These are phyloP conservation scores for Leccinum angustisporum DNA, from an alignment of 1,284 basidiomycete species.

Conservation along the genomic window DNA sequence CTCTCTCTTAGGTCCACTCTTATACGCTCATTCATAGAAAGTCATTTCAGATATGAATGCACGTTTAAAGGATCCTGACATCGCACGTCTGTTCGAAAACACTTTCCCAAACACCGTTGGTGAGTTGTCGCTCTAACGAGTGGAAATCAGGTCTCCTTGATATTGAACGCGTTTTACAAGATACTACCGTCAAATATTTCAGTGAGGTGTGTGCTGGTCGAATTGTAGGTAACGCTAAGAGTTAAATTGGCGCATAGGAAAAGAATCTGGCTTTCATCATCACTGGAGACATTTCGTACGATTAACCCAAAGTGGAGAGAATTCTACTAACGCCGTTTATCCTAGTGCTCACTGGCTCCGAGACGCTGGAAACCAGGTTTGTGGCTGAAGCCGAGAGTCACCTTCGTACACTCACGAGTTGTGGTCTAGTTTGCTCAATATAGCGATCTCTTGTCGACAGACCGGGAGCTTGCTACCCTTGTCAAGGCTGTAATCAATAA, in stretches of 20 bases:
- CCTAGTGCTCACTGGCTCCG: constrained; percentile 67
- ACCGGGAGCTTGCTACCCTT: constrained; percentile 57
- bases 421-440: constrained; percentile 63
- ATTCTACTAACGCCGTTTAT: constrained; percentile 8
- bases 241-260: constrained; percentile 34
- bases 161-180: constrained; percentile 34
- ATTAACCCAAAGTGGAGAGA: constrained; percentile 15
- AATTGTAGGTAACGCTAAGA: not conserved
- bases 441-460: constrained; percentile 52
- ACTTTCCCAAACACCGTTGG: constrained; percentile 77
- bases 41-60: constrained; percentile 69
- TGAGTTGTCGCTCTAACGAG: constrained; percentile 27
- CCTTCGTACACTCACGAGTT: constrained; percentile 5
- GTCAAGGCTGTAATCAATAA: constrained; percentile 77
- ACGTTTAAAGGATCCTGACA: constrained; percentile 68
- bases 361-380: constrained; percentile 73
- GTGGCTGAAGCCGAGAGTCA: constrained; percentile 10
- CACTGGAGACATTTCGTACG: constrained; percentile 77
- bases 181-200: constrained; percentile 76
- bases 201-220: constrained; percentile 42
- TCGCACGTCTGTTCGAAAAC: constrained; percentile 75
- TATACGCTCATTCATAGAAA: constrained; percentile 40
- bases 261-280: constrained; percentile 76
- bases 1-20: constrained; percentile 1
- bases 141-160: not conserved